Conservation (phyloP, 2,329 filamentous ascomycete species). For the Pseudogymnoascus sp. region DNA sequence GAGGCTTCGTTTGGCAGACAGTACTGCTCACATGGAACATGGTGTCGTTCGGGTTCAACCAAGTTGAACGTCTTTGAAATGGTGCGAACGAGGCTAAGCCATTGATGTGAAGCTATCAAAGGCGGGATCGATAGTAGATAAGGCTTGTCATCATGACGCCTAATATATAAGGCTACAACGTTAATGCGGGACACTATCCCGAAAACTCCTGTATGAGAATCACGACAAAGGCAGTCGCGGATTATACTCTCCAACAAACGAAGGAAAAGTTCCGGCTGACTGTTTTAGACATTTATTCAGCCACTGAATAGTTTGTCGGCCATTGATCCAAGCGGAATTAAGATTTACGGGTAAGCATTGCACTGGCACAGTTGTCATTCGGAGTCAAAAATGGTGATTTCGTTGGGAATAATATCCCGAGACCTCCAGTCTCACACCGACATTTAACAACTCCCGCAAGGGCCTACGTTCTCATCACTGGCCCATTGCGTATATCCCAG, state of each 20-base stretch:
- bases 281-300: not conserved
- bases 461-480: not conserved
- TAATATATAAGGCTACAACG: not conserved
- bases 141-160: not conserved
- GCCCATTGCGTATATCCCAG: not conserved
- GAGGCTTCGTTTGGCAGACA: not conserved
- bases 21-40: slow-evolving; percentile 3
- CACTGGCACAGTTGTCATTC: not conserved
- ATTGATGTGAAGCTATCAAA: not conserved
- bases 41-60: not conserved
- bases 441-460: not conserved
- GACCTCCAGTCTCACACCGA: slow-evolving; percentile 5
- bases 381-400: slow-evolving; percentile 6
- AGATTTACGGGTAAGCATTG: not conserved
- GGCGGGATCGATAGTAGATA: not conserved
- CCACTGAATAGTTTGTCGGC: not conserved
- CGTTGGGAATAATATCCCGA: slow-evolving; percentile 2
- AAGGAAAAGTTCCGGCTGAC: not conserved
- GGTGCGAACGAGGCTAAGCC: not conserved
- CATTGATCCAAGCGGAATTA: not conserved
- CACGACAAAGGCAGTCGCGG: not conserved
- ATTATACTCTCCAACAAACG: not conserved
- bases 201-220: slow-evolving; percentile 3
- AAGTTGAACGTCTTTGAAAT: not conserved
- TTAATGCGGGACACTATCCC: not conserved